A percentile compares a stretch with the other conserved stretches of the same genome.
These are phyloP conservation scores for Pistacia integerrima DNA, from an alignment of 345 rosid genomes.

Conservation along the genomic window DNA sequence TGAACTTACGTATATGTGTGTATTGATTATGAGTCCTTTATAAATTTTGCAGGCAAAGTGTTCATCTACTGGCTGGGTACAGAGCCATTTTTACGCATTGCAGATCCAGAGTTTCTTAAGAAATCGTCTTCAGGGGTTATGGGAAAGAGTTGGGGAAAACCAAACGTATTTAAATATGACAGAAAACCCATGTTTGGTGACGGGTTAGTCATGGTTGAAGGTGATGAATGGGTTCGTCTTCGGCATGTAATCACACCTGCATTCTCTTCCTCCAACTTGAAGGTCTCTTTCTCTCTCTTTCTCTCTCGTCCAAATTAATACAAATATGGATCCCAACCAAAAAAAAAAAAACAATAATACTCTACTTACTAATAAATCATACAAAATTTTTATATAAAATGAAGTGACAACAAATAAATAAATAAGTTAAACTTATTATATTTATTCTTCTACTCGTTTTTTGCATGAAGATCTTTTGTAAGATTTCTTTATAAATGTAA, in stretches of 20 bases:
- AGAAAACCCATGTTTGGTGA: constrained; percentile 93
- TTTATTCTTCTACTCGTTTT: no score
- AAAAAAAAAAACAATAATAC: no score
- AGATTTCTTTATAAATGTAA: no score
- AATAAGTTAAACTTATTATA: no score
- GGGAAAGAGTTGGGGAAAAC: constrained; percentile 98
- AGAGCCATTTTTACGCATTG: constrained; percentile 88
- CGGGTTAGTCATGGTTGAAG: constrained; percentile 86
- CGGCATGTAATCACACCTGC: constrained; percentile 91
- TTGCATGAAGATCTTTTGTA: no score
- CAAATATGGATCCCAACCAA: no score
- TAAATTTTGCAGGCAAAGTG: constrained; percentile 67
- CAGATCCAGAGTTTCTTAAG: constrained; percentile 86
- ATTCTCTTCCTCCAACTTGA: constrained; percentile 73
- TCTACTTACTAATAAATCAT: no score
- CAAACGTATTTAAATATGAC: constrained; percentile 74
- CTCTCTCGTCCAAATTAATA: no score
- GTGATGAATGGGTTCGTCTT: constrained; percentile 90
- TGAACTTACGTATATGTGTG: no score
- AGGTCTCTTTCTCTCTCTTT: constrained; percentile 44
- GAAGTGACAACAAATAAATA: no score
- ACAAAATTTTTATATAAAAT: no score
- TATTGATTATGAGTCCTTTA: neutral
- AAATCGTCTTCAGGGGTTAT: constrained; percentile 67
- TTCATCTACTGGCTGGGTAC: constrained; percentile 93